Evolutionary conservation across 83 land plant species (phyloP), one percentile per base, ranked within the genome.

Genomic region (Larix sibirica): DNA sequence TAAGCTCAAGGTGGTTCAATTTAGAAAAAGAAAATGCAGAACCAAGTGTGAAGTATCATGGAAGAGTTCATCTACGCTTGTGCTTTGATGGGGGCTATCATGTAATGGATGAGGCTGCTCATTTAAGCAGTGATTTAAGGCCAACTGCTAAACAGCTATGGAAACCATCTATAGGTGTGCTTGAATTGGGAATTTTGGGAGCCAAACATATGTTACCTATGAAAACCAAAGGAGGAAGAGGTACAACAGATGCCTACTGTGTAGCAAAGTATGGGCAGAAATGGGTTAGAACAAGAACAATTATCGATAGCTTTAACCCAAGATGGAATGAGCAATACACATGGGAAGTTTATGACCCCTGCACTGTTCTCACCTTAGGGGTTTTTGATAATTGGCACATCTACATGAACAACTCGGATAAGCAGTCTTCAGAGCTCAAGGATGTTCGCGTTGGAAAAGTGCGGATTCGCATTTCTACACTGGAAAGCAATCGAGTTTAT

Each of bases 291-390:
- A 97, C 99, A 12, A 79, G 95, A 69, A 97, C 99, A 8, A 87
- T 95, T 24, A 87, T 86, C 21, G 96, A 93, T 83, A 90, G 90
- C 84, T 94, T 97, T 81, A 92, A 93, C 67, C 99, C 99, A 20
- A 81, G 91, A 21, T 97, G 99, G 99, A 92, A 97, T 82, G 98
- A 97, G 87, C 99, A 97, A 85, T 97, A 97, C 86, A 97, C 95
- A 20, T 97, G 99, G 99, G 95, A 94, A 82, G 98, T 97, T 21
- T 91, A 91, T 74, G 99, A 97, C 62, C 98, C 98, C 0, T 95
- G 96, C 84, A 95, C 98, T 5, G 99, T 95, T 4, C 81, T 97
- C 23, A 95, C 98, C 63, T 58, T 97, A 17, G 99, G 95, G 3
- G 99, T 97, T 9, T 97, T 95, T 79, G 99, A 97, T 79, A 97